These are phyloP conservation scores for Physcomitrellopsis africana DNA, from an alignment of 225 moss, liverwort and hornwort genomes.

Conservation along the genomic window DNA sequence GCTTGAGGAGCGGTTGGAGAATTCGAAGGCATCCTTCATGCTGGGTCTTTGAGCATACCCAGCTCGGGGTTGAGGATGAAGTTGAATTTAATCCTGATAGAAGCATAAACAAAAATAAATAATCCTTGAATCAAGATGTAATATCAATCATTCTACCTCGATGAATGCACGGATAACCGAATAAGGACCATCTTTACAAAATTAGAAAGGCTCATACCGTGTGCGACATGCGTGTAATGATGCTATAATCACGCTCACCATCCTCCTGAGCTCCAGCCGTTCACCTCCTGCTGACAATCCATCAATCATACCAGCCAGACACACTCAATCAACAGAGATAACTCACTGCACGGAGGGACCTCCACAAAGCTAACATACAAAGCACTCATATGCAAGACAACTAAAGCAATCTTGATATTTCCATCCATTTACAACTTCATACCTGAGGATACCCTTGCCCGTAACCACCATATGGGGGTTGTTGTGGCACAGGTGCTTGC, in stretches of 20 bases:
- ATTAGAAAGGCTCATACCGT: slow-evolving; percentile 90
- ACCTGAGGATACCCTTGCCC: slow-evolving; percentile 97
- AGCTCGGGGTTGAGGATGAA: slow-evolving; percentile 55
- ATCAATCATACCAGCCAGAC: slow-evolving; percentile 73
- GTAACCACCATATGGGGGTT: slow-evolving; percentile 86
- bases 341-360: slow-evolving; percentile 24
- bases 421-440: slow-evolving; percentile 6
- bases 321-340: slow-evolving; percentile 46
- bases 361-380: slow-evolving; percentile 22
- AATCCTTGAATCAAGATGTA: not conserved
- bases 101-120: not conserved
- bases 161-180: slow-evolving; percentile 15
- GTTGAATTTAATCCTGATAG: slow-evolving; percentile 49
- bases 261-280: slow-evolving; percentile 99
- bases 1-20: slow-evolving; percentile 52
- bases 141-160: not conserved
- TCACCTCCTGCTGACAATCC: slow-evolving; percentile 96
- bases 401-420: not conserved
- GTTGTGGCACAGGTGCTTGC: slow-evolving; percentile 85
- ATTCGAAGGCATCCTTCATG: slow-evolving; percentile 54
- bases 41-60: slow-evolving; percentile 62
- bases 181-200: slow-evolving; percentile 26
- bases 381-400: slow-evolving; percentile 6
- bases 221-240: slow-evolving; percentile 73
- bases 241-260: slow-evolving; percentile 93